phyloP scores from a whole-genome alignment of 2,329 filamentous ascomycete species.

The Thermoascus crustaceus region DNA sequence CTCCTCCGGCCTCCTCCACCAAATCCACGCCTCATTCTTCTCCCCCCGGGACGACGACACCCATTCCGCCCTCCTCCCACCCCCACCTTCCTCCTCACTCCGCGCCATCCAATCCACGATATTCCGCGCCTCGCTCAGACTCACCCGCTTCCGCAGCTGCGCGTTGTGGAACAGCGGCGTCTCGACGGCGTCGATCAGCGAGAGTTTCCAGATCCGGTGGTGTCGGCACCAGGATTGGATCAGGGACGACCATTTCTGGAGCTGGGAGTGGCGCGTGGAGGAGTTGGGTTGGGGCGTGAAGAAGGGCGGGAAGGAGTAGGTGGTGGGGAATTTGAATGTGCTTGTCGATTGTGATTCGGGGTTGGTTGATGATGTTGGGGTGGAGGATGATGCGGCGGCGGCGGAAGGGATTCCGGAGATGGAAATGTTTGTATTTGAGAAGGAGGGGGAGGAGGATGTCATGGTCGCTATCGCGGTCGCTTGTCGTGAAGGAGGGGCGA shows the following conservation, averaged over 20 bases:
- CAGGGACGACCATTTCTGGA: slow-evolving; percentile 76
- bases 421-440: too few relatives aligned
- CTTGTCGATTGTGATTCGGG: too few relatives aligned
- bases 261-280: slow-evolving; percentile 41
- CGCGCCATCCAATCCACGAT: slow-evolving; percentile 51
- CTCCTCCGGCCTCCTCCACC: slow-evolving; percentile 80
- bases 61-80: slow-evolving; percentile 52
- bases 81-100: slow-evolving; percentile 35
- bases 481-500: too few relatives aligned
- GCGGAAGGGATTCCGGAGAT: too few relatives aligned
- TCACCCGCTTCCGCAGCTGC: slow-evolving; percentile 37
- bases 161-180: slow-evolving; percentile 51
- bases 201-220: slow-evolving; percentile 67
- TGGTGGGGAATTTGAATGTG: slow-evolving; percentile 34
- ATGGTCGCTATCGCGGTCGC: too few relatives aligned
- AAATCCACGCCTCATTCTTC: slow-evolving; percentile 62
- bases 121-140: slow-evolving; percentile 44
- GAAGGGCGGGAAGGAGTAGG: slow-evolving; percentile 47
- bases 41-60: slow-evolving; percentile 33
- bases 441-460: too few relatives aligned
- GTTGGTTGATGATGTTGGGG: slow-evolving; percentile 9
- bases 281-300: slow-evolving; percentile 41
- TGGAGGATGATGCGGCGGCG: background rate
- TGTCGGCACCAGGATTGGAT: slow-evolving; percentile 76
- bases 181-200: slow-evolving; percentile 54